phyloP scores from a whole-genome alignment of 1,284 basidiomycete genomes.

The Boletus semigastroideus region DNA sequence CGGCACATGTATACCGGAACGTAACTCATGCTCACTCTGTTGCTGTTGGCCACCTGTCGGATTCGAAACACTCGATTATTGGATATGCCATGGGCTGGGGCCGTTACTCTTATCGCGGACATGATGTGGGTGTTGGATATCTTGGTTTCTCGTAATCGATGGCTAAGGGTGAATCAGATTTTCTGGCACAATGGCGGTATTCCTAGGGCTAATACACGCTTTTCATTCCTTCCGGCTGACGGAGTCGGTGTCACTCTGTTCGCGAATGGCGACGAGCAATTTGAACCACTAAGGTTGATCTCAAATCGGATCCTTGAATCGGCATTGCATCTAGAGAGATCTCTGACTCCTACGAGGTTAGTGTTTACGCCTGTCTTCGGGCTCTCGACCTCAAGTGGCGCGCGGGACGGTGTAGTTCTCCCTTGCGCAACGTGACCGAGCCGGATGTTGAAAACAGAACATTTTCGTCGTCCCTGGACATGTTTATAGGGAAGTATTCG shows the following conservation, averaged over 20 bases:
- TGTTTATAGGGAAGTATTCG: slow-evolving; percentile 36
- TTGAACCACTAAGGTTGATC: slow-evolving; percentile 7
- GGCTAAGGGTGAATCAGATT: slow-evolving; percentile 14
- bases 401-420: no score
- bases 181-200: slow-evolving; percentile 30
- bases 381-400: no score
- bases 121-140: slow-evolving; percentile 30
- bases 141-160: neutral
- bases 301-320: slow-evolving; percentile 19
- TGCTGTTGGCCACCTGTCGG: slow-evolving; percentile 2
- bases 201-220: slow-evolving; percentile 30
- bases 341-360: neutral
- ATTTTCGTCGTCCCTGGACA: slow-evolving; percentile 16
- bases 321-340: slow-evolving; percentile 8
- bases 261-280: slow-evolving; percentile 28
- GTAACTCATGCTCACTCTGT: slow-evolving; percentile 29
- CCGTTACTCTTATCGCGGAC: slow-evolving; percentile 32
- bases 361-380: no score
- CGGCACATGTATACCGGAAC: slow-evolving; percentile 24
- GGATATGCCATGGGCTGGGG: slow-evolving; percentile 40
- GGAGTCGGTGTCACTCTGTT: slow-evolving; percentile 33
- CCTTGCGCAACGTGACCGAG: no score
- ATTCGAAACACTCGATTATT: slow-evolving; percentile 12
- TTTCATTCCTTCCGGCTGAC: slow-evolving; percentile 30
- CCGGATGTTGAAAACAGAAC: neutral